These are phyloP conservation scores for Paramecium biaurelia DNA, from an alignment of 73 alveolate species.

Conservation along the genomic window DNA sequence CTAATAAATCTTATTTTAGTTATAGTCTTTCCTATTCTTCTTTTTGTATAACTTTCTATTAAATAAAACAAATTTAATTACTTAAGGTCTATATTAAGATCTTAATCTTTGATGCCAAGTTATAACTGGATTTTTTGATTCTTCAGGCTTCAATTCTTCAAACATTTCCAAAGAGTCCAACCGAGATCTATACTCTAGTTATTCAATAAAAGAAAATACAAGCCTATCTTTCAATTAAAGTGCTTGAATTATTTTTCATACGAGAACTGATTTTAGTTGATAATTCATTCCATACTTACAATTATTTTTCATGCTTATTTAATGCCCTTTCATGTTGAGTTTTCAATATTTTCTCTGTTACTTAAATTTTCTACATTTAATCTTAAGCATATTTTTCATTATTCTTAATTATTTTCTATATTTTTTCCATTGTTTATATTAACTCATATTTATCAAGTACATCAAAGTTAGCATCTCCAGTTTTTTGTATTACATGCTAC, in stretches of 20 bases:
- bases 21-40: background rate
- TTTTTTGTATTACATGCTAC: background rate
- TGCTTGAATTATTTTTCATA: background rate
- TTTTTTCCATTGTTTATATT: background rate
- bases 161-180: background rate
- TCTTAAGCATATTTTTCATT: background rate
- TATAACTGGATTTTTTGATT: slow-evolving; percentile 23
- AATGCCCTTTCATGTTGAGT: background rate
- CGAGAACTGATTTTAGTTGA: background rate
- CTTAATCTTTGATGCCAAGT: slow-evolving; percentile 37
- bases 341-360: background rate
- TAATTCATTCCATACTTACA: background rate
- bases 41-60: background rate
- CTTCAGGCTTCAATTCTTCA: slow-evolving; percentile 12
- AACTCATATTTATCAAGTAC: slow-evolving; percentile 20
- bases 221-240: background rate
- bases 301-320: background rate
- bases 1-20: background rate
- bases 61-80: background rate
- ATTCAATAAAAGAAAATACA: background rate
- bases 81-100: slow-evolving; percentile 14
- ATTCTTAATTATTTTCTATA: background rate
- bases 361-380: background rate
- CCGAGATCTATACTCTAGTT: background rate
- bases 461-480: background rate